phyloP scores from a whole-genome alignment of 257 asterid genomes.

The Nicotiana obtusifolia region DNA sequence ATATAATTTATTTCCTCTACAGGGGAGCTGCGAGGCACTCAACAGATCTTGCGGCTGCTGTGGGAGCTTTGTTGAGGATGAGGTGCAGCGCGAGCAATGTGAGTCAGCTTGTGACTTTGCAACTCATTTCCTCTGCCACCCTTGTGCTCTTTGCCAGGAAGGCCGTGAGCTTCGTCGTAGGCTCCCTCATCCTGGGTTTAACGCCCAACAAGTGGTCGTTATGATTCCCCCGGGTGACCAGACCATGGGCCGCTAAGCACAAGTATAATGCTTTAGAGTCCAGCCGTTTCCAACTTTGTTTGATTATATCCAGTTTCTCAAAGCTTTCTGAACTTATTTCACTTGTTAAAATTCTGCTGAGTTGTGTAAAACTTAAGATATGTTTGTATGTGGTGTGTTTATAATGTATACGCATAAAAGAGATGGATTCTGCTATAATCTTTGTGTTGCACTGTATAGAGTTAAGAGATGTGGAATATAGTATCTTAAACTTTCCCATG shows the following conservation, averaged over 20 bases:
- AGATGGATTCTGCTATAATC: not conserved
- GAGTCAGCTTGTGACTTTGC: constrained; percentile 77
- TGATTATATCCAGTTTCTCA: not conserved
- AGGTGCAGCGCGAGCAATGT: constrained; percentile 71
- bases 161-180: constrained; percentile 97
- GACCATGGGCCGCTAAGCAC: constrained; percentile 54
- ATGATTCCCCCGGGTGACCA: constrained; percentile 85
- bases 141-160: constrained; percentile 94
- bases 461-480: not conserved
- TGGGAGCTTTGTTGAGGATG: constrained; percentile 55
- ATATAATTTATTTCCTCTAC: constrained; percentile 5
- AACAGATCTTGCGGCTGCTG: constrained; percentile 69
- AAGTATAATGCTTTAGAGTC: not conserved
- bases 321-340: not conserved
- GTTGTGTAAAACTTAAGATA: not conserved
- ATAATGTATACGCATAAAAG: not conserved
- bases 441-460: not conserved
- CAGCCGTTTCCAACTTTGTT: not conserved
- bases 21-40: constrained; percentile 87
- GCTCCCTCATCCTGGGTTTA: constrained; percentile 79
- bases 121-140: constrained; percentile 75
- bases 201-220: constrained; percentile 49
- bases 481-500: not conserved
- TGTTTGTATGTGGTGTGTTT: not conserved
- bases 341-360: too few relatives aligned